Evolutionary conservation across 208 protist genomes (phyloP).

Genomic region (Balamuthia mandrillaris): DNA sequence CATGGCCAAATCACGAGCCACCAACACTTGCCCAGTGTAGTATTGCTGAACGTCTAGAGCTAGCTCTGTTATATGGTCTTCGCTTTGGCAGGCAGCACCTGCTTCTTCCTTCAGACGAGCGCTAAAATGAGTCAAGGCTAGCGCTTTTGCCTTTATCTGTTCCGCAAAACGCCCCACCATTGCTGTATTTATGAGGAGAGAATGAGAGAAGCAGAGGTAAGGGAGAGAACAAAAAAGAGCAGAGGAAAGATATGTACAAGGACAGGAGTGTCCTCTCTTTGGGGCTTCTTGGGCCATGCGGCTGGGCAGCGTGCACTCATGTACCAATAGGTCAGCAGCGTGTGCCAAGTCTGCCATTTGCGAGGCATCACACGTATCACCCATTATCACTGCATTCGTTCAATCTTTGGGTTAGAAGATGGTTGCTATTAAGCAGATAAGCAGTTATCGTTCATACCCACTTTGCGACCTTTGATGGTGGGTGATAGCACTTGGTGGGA

Average conservation of each 20-base stretch:
- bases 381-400: constrained; percentile 2
- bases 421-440: too few relatives aligned
- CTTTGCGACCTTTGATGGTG: not conserved
- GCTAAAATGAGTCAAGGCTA: constrained; percentile 35
- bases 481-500: not conserved
- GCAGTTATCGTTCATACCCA: too few relatives aligned
- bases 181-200: too few relatives aligned
- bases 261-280: not conserved
- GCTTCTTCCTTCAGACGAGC: too few relatives aligned
- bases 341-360: not conserved
- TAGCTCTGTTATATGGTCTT: too few relatives aligned
- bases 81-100: too few relatives aligned
- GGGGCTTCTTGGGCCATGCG: not conserved
- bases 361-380: not conserved
- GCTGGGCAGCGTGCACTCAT: not conserved
- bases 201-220: not conserved
- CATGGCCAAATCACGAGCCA: too few relatives aligned
- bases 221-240: not conserved
- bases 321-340: not conserved
- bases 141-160: constrained; percentile 1
- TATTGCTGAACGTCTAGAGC: too few relatives aligned
- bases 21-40: too few relatives aligned
- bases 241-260: not conserved
- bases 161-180: constrained; percentile 23
- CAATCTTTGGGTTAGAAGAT: too few relatives aligned